Percentiles rank a stretch among this genome's conserved stretches.
Conservation (phyloP, 805 yeast genomes). For the Kodamaea jinghongensis region DNA sequence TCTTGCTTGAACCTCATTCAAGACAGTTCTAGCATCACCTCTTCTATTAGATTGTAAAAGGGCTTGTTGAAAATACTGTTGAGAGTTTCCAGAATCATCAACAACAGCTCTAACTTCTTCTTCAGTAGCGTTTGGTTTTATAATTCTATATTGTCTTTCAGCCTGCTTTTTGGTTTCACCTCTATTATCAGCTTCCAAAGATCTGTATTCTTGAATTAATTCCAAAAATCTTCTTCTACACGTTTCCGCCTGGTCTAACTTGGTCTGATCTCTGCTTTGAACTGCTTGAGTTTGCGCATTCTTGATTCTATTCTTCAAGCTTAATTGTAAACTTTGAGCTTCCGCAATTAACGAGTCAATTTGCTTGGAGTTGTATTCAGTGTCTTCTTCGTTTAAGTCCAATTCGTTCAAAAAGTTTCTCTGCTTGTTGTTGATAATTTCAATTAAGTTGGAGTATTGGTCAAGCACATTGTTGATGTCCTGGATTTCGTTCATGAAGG, state of each 20-base stretch:
- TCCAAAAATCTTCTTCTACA: slow-evolving; percentile 81
- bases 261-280: slow-evolving; percentile 61
- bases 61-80: slow-evolving; percentile 94
- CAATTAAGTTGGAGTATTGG: slow-evolving; percentile 38
- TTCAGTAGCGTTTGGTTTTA: slow-evolving; percentile 80
- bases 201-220: slow-evolving; percentile 81
- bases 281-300: slow-evolving; percentile 68
- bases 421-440: slow-evolving; percentile 40
- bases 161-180: slow-evolving; percentile 85
- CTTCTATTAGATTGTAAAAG: slow-evolving; percentile 80
- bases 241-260: slow-evolving; percentile 87
- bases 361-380: slow-evolving; percentile 66
- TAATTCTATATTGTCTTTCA: slow-evolving; percentile 87
- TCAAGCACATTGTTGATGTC: slow-evolving; percentile 43
- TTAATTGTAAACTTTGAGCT: slow-evolving; percentile 72
- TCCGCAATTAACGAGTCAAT: slow-evolving; percentile 75
- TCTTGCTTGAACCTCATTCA: slow-evolving; percentile 93
- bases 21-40: slow-evolving; percentile 93
- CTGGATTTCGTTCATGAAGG: slow-evolving; percentile 44
- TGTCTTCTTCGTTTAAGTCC: slow-evolving; percentile 42
- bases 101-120: slow-evolving; percentile 83
- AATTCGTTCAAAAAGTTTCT: slow-evolving; percentile 40
- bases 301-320: slow-evolving; percentile 74
- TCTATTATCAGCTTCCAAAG: slow-evolving; percentile 81
- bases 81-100: slow-evolving; percentile 71